Conservation (phyloP, 768 basidiomycete species). For the Suillus occidentalis region DNA sequence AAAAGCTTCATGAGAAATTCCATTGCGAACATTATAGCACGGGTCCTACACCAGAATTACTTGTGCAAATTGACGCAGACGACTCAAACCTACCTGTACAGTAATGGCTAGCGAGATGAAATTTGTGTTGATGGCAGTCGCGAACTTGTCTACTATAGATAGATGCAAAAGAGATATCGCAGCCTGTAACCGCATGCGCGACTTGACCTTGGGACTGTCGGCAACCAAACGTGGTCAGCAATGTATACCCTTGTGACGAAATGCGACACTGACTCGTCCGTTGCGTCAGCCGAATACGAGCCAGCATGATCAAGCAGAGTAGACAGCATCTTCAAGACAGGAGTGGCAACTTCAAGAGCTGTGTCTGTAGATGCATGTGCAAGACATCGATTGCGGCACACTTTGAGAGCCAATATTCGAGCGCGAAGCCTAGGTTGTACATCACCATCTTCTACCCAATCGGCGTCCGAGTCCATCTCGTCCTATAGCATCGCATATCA, state of each 20-base stretch:
- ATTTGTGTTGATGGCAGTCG: constrained; percentile 52
- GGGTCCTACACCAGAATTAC: constrained; percentile 59
- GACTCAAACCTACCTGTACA: constrained; percentile 63
- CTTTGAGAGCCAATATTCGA: constrained; percentile 75
- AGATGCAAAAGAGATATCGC: constrained; percentile 81
- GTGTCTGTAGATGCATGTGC: constrained; percentile 59
- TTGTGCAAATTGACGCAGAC: background rate
- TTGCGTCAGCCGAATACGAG: constrained; percentile 53
- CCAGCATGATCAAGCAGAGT: constrained; percentile 72
- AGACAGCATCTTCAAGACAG: constrained; percentile 74
- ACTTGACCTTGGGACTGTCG: constrained; percentile 57
- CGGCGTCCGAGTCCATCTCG: constrained; percentile 58
- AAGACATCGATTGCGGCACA: constrained; percentile 78
- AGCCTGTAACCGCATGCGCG: constrained; percentile 82
- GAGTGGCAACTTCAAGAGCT: constrained; percentile 66
- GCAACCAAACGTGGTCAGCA: constrained; percentile 14
- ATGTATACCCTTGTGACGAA: background rate
- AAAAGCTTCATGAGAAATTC: constrained; percentile 76
- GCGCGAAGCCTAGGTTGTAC: constrained; percentile 60
- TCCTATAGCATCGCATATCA: constrained; percentile 37
- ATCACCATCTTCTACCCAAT: constrained; percentile 76
- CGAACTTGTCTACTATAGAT: constrained; percentile 56
- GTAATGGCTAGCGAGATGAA: constrained; percentile 73
- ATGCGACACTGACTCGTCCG: constrained; percentile 45
- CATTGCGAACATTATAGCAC: constrained; percentile 82